Percentiles rank a stretch among this genome's conserved stretches.
Evolutionary conservation across 225 moss, liverwort and hornwort species (phyloP).

Genomic region (Anthoceros angustus): DNA sequence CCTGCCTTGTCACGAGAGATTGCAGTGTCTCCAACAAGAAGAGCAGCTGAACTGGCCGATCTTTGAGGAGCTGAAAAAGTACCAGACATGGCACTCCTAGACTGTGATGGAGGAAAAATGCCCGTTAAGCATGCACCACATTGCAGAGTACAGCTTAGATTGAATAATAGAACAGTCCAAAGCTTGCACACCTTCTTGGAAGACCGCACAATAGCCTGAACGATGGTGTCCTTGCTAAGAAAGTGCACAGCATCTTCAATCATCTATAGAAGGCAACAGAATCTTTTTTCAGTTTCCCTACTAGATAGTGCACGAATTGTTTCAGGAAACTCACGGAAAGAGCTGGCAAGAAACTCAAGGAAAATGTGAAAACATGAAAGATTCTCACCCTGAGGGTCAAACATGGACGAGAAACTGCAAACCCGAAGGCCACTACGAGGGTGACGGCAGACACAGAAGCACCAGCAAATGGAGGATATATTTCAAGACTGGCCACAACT

Average conservation of each 20-base stretch:
- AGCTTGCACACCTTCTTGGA: slow-evolving; percentile 61
- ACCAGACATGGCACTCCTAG: slow-evolving; percentile 95
- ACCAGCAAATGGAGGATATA: slow-evolving; percentile 97
- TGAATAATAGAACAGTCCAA: not conserved
- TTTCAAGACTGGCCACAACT: slow-evolving; percentile 98
- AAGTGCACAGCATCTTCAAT: slow-evolving; percentile 95
- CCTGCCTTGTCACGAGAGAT: slow-evolving; percentile 96
- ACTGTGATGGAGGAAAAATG: slow-evolving; percentile 27
- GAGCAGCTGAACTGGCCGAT: slow-evolving; percentile 96
- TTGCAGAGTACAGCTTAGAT: not conserved
- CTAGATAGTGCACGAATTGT: not conserved
- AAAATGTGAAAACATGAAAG: not conserved
- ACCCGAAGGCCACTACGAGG: slow-evolving; percentile 89
- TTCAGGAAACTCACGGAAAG: not conserved
- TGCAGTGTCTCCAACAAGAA: slow-evolving; percentile 84
- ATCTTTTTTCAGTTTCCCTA: not conserved
- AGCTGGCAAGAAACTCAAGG: not conserved
- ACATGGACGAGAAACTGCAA: slow-evolving; percentile 90
- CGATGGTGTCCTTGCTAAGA: slow-evolving; percentile 85
- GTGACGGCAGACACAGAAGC: slow-evolving; percentile 94
- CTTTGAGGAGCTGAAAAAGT: slow-evolving; percentile 97
- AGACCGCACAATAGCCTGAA: slow-evolving; percentile 92
- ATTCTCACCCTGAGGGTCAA: slow-evolving; percentile 65
- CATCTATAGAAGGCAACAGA: slow-evolving; percentile 31
- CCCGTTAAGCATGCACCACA: not conserved